These are phyloP conservation scores for Plasmodium cynomolgi DNA, from an alignment of 169 alveolate species.

Conservation along the genomic window DNA sequence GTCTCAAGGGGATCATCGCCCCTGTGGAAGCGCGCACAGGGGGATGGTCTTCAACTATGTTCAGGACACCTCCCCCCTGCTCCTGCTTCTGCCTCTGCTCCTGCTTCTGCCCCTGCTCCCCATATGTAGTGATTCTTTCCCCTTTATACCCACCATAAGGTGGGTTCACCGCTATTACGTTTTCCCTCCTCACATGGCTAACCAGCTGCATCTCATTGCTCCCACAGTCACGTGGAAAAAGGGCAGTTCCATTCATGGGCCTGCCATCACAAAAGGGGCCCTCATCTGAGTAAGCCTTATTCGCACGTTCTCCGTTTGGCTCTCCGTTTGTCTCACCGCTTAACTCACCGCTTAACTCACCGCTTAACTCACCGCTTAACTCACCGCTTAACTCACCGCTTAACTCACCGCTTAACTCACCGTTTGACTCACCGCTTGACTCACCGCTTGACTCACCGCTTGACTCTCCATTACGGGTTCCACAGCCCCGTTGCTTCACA, in stretches of 20 bases:
- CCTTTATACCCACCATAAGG: background rate
- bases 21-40: background rate
- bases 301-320: background rate
- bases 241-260: background rate
- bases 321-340: background rate
- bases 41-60: background rate
- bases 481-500: background rate
- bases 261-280: background rate
- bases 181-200: background rate
- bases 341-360: too few relatives aligned
- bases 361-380: too few relatives aligned
- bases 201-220: background rate
- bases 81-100: too few relatives aligned
- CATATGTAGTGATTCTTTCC: background rate
- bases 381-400: too few relatives aligned
- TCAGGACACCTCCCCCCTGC: background rate
- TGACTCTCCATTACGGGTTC: background rate
- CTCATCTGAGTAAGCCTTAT: background rate
- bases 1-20: background rate
- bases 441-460: background rate
- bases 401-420: too few relatives aligned
- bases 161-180: background rate
- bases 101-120: background rate
- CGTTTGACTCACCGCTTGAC: background rate
- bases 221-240: background rate